Percentiles rank a stretch among this genome's conserved stretches.
Evolutionary conservation across 108 stramenopile species (phyloP).

Genomic region (Nannochloropsis gaditana): DNA sequence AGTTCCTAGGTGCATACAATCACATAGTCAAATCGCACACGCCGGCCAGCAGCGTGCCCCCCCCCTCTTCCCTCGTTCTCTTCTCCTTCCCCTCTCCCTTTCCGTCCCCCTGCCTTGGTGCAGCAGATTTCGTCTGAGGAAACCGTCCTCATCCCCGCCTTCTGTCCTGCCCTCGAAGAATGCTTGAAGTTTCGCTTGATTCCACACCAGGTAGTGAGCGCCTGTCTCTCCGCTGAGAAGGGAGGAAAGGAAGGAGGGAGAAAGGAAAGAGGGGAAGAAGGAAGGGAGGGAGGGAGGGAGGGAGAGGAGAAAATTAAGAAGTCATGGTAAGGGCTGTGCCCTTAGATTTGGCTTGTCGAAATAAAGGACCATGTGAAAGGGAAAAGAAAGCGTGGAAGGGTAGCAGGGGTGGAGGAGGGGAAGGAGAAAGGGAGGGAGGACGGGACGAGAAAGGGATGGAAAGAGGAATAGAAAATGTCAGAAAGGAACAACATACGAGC

Average conservation of each 20-base stretch:
- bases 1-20: too few relatives aligned
- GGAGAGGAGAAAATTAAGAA: not conserved
- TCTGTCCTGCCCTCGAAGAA: not conserved
- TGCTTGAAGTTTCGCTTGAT: not conserved
- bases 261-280: not conserved
- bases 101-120: not conserved
- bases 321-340: not conserved
- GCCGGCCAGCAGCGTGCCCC: too few relatives aligned
- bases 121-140: not conserved
- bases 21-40: too few relatives aligned
- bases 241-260: not conserved
- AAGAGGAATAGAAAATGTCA: not conserved
- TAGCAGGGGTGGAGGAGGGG: not conserved
- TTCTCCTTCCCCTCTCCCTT: not conserved
- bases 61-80: not conserved
- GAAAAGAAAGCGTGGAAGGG: too few relatives aligned
- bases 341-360: too few relatives aligned
- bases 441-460: not conserved
- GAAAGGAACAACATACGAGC: not conserved
- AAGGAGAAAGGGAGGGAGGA: not conserved
- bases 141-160: not conserved
- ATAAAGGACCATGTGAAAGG: too few relatives aligned
- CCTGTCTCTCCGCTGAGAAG: not conserved
- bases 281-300: not conserved
- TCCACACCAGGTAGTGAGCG: not conserved